These are phyloP conservation scores for Pseudoscleropodium purum DNA, from an alignment of 225 moss, liverwort and hornwort species.

Conservation along the genomic window DNA sequence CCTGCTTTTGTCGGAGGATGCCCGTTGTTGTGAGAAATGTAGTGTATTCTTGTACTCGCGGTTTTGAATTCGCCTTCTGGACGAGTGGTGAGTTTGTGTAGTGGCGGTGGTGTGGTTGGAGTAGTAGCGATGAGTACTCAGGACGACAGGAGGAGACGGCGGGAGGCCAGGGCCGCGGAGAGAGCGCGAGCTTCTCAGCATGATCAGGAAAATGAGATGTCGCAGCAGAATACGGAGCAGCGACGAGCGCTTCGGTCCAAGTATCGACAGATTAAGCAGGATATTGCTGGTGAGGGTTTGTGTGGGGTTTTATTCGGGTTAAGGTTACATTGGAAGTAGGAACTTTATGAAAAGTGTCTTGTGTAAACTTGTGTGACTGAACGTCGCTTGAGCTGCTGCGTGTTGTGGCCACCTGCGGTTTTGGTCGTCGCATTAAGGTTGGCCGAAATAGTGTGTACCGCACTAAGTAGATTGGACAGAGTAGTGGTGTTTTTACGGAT, in stretches of 20 bases:
- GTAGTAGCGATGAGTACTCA: conserved; percentile 13
- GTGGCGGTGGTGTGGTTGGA: not conserved
- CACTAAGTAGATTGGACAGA: too few species aligned
- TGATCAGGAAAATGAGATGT: conserved; percentile 33
- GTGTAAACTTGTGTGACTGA: not conserved
- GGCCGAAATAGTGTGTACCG: not conserved
- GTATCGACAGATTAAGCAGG: conserved; percentile 47
- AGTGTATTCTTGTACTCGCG: not conserved
- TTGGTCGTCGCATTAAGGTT: not conserved
- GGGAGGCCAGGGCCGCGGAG: not conserved
- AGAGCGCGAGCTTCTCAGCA: not conserved
- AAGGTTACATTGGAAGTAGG: too few species aligned
- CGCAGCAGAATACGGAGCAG: conserved; percentile 27
- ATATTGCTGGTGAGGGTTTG: conserved; percentile 35
- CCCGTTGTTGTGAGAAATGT: not conserved
- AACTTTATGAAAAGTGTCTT: not conserved
- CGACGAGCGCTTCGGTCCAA: conserved; percentile 46
- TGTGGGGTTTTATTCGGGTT: not conserved
- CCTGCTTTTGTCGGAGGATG: not conserved
- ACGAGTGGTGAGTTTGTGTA: not conserved
- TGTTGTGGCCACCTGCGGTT: too few species aligned
- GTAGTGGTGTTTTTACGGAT: not conserved
- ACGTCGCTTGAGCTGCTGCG: not conserved
- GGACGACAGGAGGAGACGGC: conserved; percentile 11
- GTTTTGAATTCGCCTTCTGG: not conserved